phyloP scores from a whole-genome alignment of 1,284 basidiomycete genomes.

The Trichosporon coremiiforme region DNA sequence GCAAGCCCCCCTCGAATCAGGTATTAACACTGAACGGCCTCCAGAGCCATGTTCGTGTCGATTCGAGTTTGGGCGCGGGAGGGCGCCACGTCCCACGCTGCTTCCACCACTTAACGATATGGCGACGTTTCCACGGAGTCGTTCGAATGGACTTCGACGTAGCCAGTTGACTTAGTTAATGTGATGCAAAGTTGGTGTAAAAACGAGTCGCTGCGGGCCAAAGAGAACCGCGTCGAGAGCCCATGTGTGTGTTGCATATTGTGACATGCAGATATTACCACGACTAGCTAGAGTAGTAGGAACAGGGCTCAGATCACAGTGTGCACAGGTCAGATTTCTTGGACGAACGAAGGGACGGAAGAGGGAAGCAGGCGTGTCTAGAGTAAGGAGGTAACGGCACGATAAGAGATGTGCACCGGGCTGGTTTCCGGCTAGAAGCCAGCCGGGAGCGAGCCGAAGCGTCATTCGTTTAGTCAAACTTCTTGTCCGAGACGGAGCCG shows the following conservation, averaged over 20 bases:
- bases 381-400: too few species aligned
- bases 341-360: too few species aligned
- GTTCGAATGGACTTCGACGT: background rate
- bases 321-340: too few species aligned
- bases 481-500: constrained; percentile 62
- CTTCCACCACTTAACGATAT: background rate
- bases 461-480: constrained; percentile 54
- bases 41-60: constrained; percentile 19
- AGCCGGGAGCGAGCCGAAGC: too few species aligned
- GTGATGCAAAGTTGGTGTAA: constrained; percentile 11
- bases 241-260: background rate
- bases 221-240: too few species aligned
- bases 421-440: too few species aligned
- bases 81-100: constrained; percentile 39
- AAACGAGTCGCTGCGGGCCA: too few species aligned
- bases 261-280: too few species aligned
- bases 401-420: too few species aligned
- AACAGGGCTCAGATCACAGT: too few species aligned
- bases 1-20: constrained; percentile 37
- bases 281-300: too few species aligned
- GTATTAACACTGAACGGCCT: constrained; percentile 2
- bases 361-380: background rate
- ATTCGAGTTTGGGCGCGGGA: constrained; percentile 46
- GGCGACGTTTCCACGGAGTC: background rate
- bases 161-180: background rate